Base-by-base conservation (phyloP, 371 early-diverging fungal genomes). In the Mucor mucedo region DNA sequence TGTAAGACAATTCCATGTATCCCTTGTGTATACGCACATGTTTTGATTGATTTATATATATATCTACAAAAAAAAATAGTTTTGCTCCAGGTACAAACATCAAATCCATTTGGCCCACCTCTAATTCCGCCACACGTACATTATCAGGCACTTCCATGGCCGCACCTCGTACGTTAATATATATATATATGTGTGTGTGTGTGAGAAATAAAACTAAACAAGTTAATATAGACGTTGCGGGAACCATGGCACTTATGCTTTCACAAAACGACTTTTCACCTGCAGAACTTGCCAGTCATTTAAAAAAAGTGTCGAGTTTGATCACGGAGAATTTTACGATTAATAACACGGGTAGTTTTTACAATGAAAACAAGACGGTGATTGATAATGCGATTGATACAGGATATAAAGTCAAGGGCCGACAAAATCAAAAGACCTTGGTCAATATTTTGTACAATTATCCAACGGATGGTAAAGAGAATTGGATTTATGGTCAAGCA, bases 71-170 rank as follows among this genome's bases (percentile, higher is more conserved):
- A n/a, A n/a, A n/a, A n/a, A n/a, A n/a, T 49, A 80, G 76, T 27
- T 77, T 58, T 71, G 94, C 94, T 1, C 88, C 88, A 6, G 96
- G 97, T 28, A 87, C 91, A 0, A 84, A 90, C 64, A 94, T 97
- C 50, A 73, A 82, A 10, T 89, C 92, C 10, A 85, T 80, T 52
- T 86, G 85, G 85, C 71, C 64, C 32, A 70, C 64, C 38, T 58
- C 68, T 10, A 62, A 45, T 33, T 64, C 44, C 42, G 75, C 67
- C 29, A 74, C 71, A 14, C 74, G 73, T 35, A 82, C 69, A 8
- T 71, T 84, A 13, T 79, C 86, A 41, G 93, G 93, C 21, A 93
- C 92, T 29, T 90, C 90, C 0, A 91, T 93, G 91, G 90, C 93
- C 29, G 75, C 87, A 54, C 93, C 93, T 13, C 91, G 50, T 50